Conservation (phyloP, 1,284 basidiomycete genomes). For the Testicularia cyperi region DNA sequence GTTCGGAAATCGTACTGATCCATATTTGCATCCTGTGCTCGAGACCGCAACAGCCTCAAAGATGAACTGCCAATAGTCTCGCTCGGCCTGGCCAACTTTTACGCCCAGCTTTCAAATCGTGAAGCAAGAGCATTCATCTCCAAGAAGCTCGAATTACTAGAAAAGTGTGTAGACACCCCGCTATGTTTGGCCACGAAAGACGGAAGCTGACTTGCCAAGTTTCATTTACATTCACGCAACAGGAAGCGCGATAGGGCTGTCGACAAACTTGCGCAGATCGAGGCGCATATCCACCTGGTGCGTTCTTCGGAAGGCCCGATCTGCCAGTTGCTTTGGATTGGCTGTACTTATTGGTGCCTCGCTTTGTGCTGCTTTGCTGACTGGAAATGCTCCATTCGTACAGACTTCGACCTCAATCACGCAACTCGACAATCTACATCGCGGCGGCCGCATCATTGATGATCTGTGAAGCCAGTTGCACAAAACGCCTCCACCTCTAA, state of each 20-base stretch:
- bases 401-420: conserved; percentile 39
- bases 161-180: conserved; percentile 8
- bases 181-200: background rate
- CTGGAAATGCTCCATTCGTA: too few species aligned
- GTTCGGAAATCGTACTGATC: background rate
- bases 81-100: conserved; percentile 32
- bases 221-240: background rate
- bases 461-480: conserved; percentile 2
- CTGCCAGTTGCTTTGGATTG: background rate
- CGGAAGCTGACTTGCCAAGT: too few species aligned
- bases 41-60: conserved; percentile 1
- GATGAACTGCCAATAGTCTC: conserved; percentile 31
- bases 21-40: background rate
- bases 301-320: too few species aligned
- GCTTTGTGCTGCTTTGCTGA: too few species aligned
- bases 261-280: conserved; percentile 38
- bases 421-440: conserved; percentile 41
- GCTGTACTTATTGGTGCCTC: background rate
- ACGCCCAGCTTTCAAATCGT: conserved; percentile 27
- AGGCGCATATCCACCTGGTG: conserved; percentile 39
- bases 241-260: conserved; percentile 26
- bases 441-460: conserved; percentile 31
- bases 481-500: background rate
- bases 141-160: conserved; percentile 30
- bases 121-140: conserved; percentile 38